Conservation (phyloP, 805 yeast genomes). For the Lipomyces orientalis region DNA sequence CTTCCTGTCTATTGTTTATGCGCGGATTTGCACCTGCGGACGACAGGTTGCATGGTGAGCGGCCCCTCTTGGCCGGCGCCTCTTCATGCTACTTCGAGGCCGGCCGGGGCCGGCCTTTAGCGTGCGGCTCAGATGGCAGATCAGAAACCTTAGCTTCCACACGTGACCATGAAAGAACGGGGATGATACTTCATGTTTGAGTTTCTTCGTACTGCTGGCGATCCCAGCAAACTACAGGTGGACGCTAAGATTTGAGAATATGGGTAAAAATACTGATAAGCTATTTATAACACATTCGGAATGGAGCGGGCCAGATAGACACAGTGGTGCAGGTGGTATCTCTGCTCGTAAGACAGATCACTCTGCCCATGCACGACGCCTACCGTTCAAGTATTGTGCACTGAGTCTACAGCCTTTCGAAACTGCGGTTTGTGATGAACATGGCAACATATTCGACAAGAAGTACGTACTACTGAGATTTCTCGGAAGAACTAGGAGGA, state of each 20-base stretch:
- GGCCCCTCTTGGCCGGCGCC: no score
- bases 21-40: background rate
- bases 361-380: slow-evolving; percentile 22
- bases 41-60: no score
- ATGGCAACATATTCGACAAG: slow-evolving; percentile 46
- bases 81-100: no score
- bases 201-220: background rate
- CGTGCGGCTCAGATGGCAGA: no score
- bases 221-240: background rate
- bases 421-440: slow-evolving; percentile 40
- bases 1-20: background rate
- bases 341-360: slow-evolving; percentile 14
- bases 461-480: slow-evolving; percentile 16
- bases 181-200: background rate
- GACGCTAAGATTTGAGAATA: slow-evolving; percentile 16
- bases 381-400: slow-evolving; percentile 46
- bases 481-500: background rate
- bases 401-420: slow-evolving; percentile 43
- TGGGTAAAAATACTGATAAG: slow-evolving; percentile 50
- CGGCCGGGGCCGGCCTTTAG: no score
- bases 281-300: slow-evolving; percentile 47
- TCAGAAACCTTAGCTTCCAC: no score
- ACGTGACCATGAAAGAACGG: background rate
- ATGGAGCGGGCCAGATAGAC: slow-evolving; percentile 43
- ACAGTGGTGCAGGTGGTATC: slow-evolving; percentile 43